Evolutionary conservation across 2,329 filamentous ascomycete species (phyloP).

Genomic region (Alternaria brassicicola): DNA sequence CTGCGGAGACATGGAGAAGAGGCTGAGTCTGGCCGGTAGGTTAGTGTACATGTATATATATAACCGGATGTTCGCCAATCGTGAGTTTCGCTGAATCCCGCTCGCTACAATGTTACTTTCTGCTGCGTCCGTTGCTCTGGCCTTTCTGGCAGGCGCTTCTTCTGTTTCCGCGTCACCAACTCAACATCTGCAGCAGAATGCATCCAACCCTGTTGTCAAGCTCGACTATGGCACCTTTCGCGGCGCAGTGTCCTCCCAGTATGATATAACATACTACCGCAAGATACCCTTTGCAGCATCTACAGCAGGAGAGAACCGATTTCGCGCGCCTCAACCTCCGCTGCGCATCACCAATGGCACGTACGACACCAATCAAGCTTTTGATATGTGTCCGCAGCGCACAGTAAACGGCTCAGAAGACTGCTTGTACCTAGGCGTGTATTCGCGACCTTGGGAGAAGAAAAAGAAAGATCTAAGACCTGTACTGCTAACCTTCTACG

Average conservation of each 20-base stretch:
- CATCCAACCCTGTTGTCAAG: constrained; percentile 27
- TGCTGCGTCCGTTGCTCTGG: constrained; percentile 3
- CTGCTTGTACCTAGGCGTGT: constrained; percentile 66
- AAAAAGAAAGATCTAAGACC: constrained; percentile 54
- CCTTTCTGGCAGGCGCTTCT: constrained; percentile 12
- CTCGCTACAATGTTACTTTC: constrained; percentile 21
- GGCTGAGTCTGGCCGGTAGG: constrained; percentile 22
- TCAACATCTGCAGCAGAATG: constrained; percentile 6
- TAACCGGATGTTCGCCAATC: neutral
- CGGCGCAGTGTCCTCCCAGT: constrained; percentile 58
- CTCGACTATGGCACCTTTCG: constrained; percentile 54
- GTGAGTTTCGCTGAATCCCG: neutral
- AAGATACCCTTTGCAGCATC: constrained; percentile 68
- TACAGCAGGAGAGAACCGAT: constrained; percentile 63
- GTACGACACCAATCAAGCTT: constrained; percentile 62
- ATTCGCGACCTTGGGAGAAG: constrained; percentile 61
- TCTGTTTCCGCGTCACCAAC: constrained; percentile 18
- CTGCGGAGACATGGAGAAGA: constrained; percentile 35
- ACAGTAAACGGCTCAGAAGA: constrained; percentile 64
- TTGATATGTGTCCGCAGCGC: constrained; percentile 65
- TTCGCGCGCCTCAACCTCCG: constrained; percentile 66
- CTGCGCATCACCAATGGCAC: constrained; percentile 54
- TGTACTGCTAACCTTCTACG: constrained; percentile 66
- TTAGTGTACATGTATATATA: neutral
- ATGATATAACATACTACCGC: constrained; percentile 65